Base-by-base conservation (phyloP, 1,284 basidiomycete species). In the Schizophyllum amplum region DNA sequence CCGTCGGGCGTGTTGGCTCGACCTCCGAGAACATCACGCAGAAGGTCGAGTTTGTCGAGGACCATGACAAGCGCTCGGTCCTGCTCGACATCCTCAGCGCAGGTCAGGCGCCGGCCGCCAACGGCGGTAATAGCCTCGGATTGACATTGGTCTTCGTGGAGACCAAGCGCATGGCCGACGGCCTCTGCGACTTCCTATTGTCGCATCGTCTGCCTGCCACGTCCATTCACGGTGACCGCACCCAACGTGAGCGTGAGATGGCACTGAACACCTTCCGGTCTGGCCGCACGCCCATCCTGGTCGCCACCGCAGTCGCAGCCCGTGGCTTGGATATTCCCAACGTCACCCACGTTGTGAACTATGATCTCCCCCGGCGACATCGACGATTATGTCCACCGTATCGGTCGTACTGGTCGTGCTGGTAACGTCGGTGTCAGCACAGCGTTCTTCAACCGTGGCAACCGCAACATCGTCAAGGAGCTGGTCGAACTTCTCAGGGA, bases 21-120 rank as follows among this genome's bases (percentile, higher is more conserved):
- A 99, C 97, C 17, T 97, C 94, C 49, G 97, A 99, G 80, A 99
- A 99, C 79, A 99, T 99, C 71, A 99, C 96, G 0, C 97, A 99
- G 78, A 95, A 91, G 77, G 84, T 99, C 67, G 97, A 99, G 74
- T 99, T 94, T 68, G 97, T 99, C 58, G 97, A 99, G 74, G 97
- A 99, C 71, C 70, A 79, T 5, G 97, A 99, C 80, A 99, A 99
- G 79, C 91, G 93, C 67, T 98, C 94, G 27, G 92, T 98, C 23
- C 80, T 99, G 4, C 86, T 99, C 60, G 96, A 99, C 68, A 86
- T 99, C 59, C 84, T 99, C 55, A 91, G 92, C 24, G 21, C 20
- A 20, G 22, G 22, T 20, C 20, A 50, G 48, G 33, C 33, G 33
- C 33, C 33, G 33, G 33, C 33, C 17, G 33, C 33, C 33, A 88